Evolutionary conservation across 2,329 filamentous ascomycete species (phyloP), one percentile per base, ranked within the genome.

Genomic region (Dothiorella sarmentorum): DNA sequence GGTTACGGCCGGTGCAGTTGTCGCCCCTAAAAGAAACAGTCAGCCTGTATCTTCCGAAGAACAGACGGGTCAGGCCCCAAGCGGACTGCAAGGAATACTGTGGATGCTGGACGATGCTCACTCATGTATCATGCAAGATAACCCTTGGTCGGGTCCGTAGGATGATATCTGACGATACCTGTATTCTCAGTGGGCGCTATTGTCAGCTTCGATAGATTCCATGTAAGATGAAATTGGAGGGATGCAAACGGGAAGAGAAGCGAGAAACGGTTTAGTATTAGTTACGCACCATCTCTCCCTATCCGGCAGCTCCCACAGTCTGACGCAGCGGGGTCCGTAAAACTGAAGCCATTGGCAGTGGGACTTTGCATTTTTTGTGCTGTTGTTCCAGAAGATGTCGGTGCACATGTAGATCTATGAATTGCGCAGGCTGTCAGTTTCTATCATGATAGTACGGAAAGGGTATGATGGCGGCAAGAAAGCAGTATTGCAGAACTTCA

Each of bases 101-200:
- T 33, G 18, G 47, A 20, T 38, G 18, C 7, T 11, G 29, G 29
- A 10, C 7, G 18, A 6, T 17, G 33, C 47, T 38, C 29, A 52
- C 47, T 52, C 33, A 15, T 52, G 17, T 11, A 52, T 15, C 20
- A 18, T 38, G 13, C 47, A 52, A 15, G 9, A 11, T 2, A 52
- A 33, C 10, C 33, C 47, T 20, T 22, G 33, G 20, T 52, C 47
- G 4, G 47, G 47, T 3, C 47, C 47, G 47, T 52, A 52, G 3
- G 47, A 52, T 2, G 33, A 52, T 29, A 52, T 24, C 22, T 52
- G 31, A 15, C 47, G 47, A 15, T 52, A 51, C 45, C 45, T 51
- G 27, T n/a, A 10, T 45, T 26, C 27, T 11, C 20, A 27, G 33
- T 5, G 5, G 17, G 11, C 26, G 4, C n/a, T 18, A n/a, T 11